A percentile compares a stretch with the other conserved stretches of the same genome.
These are phyloP conservation scores for Paecilomyces dactylethromorphus DNA, from an alignment of 2,329 filamentous ascomycete genomes.

Conservation along the genomic window DNA sequence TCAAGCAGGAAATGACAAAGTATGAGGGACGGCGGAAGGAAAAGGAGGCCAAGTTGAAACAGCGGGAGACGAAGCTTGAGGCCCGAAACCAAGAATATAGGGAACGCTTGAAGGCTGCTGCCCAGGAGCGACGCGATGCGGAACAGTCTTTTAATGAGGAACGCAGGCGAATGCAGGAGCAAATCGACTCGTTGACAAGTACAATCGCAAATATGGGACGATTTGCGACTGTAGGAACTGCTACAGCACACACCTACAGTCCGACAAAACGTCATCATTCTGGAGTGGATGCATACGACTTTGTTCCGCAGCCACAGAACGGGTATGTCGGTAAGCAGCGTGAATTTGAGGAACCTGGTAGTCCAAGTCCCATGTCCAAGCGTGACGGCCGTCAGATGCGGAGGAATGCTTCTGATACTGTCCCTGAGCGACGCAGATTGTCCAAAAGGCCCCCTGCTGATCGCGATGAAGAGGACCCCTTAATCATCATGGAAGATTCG, in stretches of 20 bases:
- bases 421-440: conserved; percentile 10
- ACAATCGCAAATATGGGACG: conserved; percentile 23
- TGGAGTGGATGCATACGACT: conserved; percentile 21
- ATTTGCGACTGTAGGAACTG: conserved; percentile 13
- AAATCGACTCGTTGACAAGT: conserved; percentile 30
- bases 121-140: conserved; percentile 29
- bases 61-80: conserved; percentile 33
- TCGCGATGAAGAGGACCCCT: conserved; percentile 19
- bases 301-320: conserved; percentile 14
- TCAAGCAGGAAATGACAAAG: conserved; percentile 36
- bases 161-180: conserved; percentile 30
- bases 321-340: conserved; percentile 18
- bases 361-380: conserved; percentile 29
- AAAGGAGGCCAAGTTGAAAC: conserved; percentile 35
- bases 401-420: conserved; percentile 5
- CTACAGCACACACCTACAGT: conserved; percentile 17
- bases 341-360: conserved; percentile 25
- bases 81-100: conserved; percentile 34
- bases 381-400: conserved; percentile 1
- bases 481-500: conserved; percentile 14
- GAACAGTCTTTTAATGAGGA: conserved; percentile 30
- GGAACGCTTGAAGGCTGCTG: conserved; percentile 27
- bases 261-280: conserved; percentile 20
- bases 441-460: conserved; percentile 15
- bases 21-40: conserved; percentile 37